Evolutionary conservation across 306 rosid species (phyloP), one percentile per base, ranked within the genome.

Genomic region (Fagus crenata): DNA sequence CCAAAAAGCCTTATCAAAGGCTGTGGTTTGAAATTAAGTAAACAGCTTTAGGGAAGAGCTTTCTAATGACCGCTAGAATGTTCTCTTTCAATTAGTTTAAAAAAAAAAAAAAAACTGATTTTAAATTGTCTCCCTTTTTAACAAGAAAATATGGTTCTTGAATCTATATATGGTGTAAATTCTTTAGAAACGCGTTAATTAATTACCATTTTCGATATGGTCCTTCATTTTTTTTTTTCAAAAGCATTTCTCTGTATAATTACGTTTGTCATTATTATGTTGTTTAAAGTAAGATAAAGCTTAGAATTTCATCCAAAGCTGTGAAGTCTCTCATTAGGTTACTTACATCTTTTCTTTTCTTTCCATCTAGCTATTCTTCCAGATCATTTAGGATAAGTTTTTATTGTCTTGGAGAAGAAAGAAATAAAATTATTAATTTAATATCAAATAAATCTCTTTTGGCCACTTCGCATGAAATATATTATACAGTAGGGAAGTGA

Each of bases 1-100:
- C 72, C 78, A 46, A 65, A 64, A 40, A 40, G 73, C 78, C 73
- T 79, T 73, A 35, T 65, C 28, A 64, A 65, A 73, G 74, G 78
- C 31, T 67, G 71, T 67, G 49, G 71, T 39, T 7, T 49, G 3
- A 28, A 36, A 39, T 17, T 37, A 18, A 6, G 7, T 46, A 61
- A 53, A 15, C 73, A 53, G 73, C 67, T 72, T 73, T 73, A 31
- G 46, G 18, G 60, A 71, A 11, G 36, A 64, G 77, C 73, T 78
- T 51, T 71, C 33, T 6, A 31, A 58, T n/a, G 49, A 13, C 73
- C 67, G 63, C 77, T 72, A 31, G 53, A 49, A 79, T 72, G 35
- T 61, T 63, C 55, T 72, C 51, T 2, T 11, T 0, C 51, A 46
- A 46, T 7, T 46, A 46, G 51, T 46, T 46, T 2, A 8, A 12